A percentile compares a stretch with the other conserved stretches of the same genome.
Conservation (phyloP, 2,329 filamentous ascomycete species). For the Cladosporium sp. region DNA sequence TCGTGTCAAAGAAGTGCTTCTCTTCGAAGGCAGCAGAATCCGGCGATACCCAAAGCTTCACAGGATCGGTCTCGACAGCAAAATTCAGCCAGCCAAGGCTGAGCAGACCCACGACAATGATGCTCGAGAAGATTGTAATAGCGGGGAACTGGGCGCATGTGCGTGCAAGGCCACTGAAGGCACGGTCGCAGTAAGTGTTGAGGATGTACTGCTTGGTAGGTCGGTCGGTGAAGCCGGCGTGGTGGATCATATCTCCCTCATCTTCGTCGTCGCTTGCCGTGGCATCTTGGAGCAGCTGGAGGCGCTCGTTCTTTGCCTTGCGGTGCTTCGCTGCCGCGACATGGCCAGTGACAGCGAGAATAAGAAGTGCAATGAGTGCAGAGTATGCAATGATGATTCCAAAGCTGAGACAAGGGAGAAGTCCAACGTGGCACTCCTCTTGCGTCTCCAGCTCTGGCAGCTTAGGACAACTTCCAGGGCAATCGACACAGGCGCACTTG, state of each 20-base stretch:
- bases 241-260: slow-evolving; percentile 79
- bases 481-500: slow-evolving; percentile 92
- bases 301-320: slow-evolving; percentile 73
- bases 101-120: slow-evolving; percentile 74
- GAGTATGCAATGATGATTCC: slow-evolving; percentile 85
- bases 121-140: slow-evolving; percentile 73
- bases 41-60: slow-evolving; percentile 94
- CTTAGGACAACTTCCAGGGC: slow-evolving; percentile 78
- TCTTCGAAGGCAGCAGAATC: slow-evolving; percentile 87
- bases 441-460: slow-evolving; percentile 72
- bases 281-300: slow-evolving; percentile 83
- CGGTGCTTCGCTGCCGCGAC: slow-evolving; percentile 73
- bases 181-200: slow-evolving; percentile 77
- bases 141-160: slow-evolving; percentile 79
- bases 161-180: slow-evolving; percentile 79
- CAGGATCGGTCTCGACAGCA: slow-evolving; percentile 85
- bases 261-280: slow-evolving; percentile 89
- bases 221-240: slow-evolving; percentile 73
- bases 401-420: slow-evolving; percentile 91
- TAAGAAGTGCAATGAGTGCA: slow-evolving; percentile 67
- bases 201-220: slow-evolving; percentile 78
- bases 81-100: slow-evolving; percentile 89
- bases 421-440: slow-evolving; percentile 76
- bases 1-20: slow-evolving; percentile 88
- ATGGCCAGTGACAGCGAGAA: slow-evolving; percentile 69